A percentile compares a stretch with the other conserved stretches of the same genome.
phyloP scores from a whole-genome alignment of 306 rosid species.

The Luffa aegyptiaca region DNA sequence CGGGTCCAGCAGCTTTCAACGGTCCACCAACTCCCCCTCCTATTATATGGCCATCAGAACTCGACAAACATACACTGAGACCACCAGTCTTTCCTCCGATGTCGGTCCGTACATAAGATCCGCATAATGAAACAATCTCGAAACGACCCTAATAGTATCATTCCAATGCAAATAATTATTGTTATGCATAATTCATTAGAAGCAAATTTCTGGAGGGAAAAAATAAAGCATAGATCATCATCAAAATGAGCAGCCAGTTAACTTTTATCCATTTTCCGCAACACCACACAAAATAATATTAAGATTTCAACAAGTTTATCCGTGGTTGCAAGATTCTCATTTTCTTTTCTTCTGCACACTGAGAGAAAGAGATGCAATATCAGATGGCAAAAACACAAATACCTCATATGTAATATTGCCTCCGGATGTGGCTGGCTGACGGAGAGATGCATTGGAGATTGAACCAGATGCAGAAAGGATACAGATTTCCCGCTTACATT shows the following conservation, averaged over 20 bases:
- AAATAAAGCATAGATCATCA: not conserved
- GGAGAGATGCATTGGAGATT: conserved; percentile 77
- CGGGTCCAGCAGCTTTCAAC: conserved; percentile 84
- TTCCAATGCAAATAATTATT: conserved; percentile 10
- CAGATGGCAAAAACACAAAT: not conserved
- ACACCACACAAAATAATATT: not conserved
- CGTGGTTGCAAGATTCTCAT: not conserved
- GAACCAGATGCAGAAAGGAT: conserved; percentile 90
- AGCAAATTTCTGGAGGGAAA: not conserved
- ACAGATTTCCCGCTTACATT: conserved; percentile 86
- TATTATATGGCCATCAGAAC: conserved; percentile 75
- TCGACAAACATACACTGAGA: conserved; percentile 77
- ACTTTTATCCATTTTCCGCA: not conserved
- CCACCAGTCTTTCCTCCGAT: conserved; percentile 66
- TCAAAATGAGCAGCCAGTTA: not conserved
- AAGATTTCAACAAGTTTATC: not conserved
- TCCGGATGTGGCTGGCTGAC: conserved; percentile 90
- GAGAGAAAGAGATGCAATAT: not conserved
- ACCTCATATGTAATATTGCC: conserved; percentile 91
- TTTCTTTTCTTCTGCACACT: not conserved
- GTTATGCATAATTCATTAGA: not conserved
- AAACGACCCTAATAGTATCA: conserved; percentile 61
- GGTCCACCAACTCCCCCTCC: conserved; percentile 99
- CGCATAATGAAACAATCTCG: conserved; percentile 81
- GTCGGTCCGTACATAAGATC: conserved; percentile 80